Evolutionary conservation across 2,329 filamentous ascomycete species (phyloP).

Genomic region (Fusarium algeriense): DNA sequence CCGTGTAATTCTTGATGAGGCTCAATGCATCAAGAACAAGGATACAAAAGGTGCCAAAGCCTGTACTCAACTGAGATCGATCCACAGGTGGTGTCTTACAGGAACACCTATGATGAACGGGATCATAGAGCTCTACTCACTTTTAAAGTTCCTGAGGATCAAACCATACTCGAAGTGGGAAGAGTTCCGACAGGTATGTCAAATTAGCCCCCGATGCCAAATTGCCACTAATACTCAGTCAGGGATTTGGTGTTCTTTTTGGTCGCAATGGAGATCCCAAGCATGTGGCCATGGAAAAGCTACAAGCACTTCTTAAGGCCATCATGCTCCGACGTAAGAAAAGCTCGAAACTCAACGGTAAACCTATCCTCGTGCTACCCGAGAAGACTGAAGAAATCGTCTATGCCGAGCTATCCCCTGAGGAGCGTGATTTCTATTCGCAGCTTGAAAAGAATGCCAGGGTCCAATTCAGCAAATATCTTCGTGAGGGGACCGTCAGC

Average conservation of each 20-base stretch:
- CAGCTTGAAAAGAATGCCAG: slow-evolving; percentile 77
- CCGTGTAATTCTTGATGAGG: slow-evolving; percentile 87
- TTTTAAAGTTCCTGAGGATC: slow-evolving; percentile 82
- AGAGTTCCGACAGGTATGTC: slow-evolving; percentile 68
- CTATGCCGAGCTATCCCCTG: slow-evolving; percentile 76
- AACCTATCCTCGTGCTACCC: slow-evolving; percentile 83
- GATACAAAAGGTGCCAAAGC: slow-evolving; percentile 79
- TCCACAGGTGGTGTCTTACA: slow-evolving; percentile 83
- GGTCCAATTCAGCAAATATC: slow-evolving; percentile 80
- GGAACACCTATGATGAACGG: slow-evolving; percentile 93
- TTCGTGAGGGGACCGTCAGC: slow-evolving; percentile 76
- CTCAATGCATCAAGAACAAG: slow-evolving; percentile 84
- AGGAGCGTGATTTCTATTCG: slow-evolving; percentile 83
- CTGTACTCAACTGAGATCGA: slow-evolving; percentile 72
- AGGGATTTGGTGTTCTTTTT: slow-evolving; percentile 59
- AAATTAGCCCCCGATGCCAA: background rate
- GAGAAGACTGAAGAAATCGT: slow-evolving; percentile 81
- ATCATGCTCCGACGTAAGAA: slow-evolving; percentile 88
- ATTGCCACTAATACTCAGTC: background rate
- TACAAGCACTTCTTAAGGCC: slow-evolving; percentile 82
- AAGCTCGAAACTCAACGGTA: slow-evolving; percentile 80
- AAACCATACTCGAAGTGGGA: slow-evolving; percentile 76
- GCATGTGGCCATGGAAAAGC: slow-evolving; percentile 73
- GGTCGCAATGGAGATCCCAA: slow-evolving; percentile 62
- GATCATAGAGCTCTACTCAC: slow-evolving; percentile 80